Conservation (phyloP, 1,284 basidiomycete genomes). For the Cystobasidiaceae sp. region DNA sequence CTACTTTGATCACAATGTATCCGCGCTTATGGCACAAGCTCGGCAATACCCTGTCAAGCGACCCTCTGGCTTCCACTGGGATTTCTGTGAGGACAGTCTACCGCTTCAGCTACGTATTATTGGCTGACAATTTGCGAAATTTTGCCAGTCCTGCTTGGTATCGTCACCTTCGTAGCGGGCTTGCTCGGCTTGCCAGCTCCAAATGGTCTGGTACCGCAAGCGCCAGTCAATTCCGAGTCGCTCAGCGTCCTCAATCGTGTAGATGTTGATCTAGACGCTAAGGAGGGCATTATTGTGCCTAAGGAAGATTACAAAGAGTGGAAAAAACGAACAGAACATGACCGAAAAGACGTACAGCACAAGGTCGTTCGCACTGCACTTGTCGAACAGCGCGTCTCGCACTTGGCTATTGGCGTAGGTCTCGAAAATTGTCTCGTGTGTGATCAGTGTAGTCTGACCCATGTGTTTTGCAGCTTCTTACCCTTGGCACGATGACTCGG, state of each 20-base stretch:
- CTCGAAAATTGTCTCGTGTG: slow-evolving; percentile 53
- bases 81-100: slow-evolving; percentile 54
- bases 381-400: slow-evolving; percentile 83
- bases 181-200: slow-evolving; percentile 86
- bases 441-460: neutral
- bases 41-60: slow-evolving; percentile 83
- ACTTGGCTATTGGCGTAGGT: slow-evolving; percentile 73
- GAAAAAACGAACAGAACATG: slow-evolving; percentile 27
- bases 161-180: slow-evolving; percentile 87
- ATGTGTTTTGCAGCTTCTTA: slow-evolving; percentile 15
- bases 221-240: slow-evolving; percentile 85
- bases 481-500: slow-evolving; percentile 63
- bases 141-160: slow-evolving; percentile 63
- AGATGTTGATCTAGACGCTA: slow-evolving; percentile 31
- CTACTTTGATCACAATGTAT: slow-evolving; percentile 53
- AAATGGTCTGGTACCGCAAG: slow-evolving; percentile 92
- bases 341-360: slow-evolving; percentile 41
- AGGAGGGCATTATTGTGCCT: slow-evolving; percentile 24
- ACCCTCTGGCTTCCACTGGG: slow-evolving; percentile 88
- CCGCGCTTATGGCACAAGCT: slow-evolving; percentile 77
- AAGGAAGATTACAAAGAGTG: slow-evolving; percentile 32
- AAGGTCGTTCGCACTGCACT: slow-evolving; percentile 67
- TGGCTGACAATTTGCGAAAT: slow-evolving; percentile 38
- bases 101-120: neutral
- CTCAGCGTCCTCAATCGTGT: slow-evolving; percentile 65